Percentiles rank a stretch among this genome's conserved stretches.
Conservation (phyloP, 2,329 filamentous ascomycete species). For the Eurotiales sp. region DNA sequence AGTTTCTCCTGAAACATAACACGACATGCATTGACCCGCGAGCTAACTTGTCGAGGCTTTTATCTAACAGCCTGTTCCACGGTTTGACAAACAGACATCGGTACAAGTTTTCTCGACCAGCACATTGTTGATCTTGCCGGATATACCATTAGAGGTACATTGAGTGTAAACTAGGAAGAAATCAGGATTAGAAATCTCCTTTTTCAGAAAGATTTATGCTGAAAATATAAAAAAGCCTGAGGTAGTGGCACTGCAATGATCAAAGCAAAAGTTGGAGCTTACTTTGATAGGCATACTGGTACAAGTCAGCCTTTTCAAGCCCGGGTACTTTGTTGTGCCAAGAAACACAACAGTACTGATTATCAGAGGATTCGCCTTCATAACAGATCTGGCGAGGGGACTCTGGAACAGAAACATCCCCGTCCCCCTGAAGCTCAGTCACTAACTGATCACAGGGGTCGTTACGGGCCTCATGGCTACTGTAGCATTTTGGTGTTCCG, state of each 20-base stretch:
- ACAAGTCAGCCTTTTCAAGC: not conserved
- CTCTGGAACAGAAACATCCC: not conserved
- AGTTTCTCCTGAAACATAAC: not conserved
- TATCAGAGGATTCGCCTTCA: not conserved
- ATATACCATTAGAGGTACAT: slow-evolving; percentile 1
- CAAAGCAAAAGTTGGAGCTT: not conserved
- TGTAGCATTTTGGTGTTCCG: not conserved
- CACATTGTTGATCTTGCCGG: not conserved
- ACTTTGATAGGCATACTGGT: not conserved
- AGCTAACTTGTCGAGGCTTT: not conserved
- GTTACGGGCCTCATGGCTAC: not conserved
- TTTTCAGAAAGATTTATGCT: not conserved
- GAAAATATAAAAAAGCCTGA: not conserved
- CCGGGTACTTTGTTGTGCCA: slow-evolving; percentile 4
- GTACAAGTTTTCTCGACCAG: not conserved
- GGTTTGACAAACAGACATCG: not conserved
- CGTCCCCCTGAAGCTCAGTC: slow-evolving; percentile 1
- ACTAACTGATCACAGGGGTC: not conserved
- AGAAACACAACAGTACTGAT: slow-evolving; percentile 4
- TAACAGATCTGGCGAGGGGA: slow-evolving; percentile 6
- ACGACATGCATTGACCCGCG: not conserved
- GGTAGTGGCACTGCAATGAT: not conserved
- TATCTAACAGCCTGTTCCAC: not conserved
- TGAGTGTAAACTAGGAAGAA: not conserved
- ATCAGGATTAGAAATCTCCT: not conserved